These are phyloP conservation scores for Pleurotus tuoliensis DNA, from an alignment of 768 basidiomycete genomes.

Conservation along the genomic window DNA sequence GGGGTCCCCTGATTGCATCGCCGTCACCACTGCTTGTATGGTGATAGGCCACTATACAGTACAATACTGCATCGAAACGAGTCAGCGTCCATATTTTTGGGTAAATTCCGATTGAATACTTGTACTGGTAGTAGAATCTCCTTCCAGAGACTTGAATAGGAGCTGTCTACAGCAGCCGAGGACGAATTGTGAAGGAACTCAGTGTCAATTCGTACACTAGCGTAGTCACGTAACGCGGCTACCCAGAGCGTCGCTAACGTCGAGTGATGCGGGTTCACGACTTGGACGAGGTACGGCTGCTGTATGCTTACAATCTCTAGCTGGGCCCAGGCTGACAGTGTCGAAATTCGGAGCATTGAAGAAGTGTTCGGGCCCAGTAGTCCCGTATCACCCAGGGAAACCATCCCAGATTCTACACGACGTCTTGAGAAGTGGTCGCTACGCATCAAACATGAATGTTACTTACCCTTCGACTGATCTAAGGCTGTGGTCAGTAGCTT, in stretches of 20 bases:
- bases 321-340: slow-evolving; percentile 93
- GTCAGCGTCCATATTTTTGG: background rate
- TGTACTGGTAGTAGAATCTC: slow-evolving; percentile 89
- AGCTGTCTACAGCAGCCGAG: slow-evolving; percentile 71
- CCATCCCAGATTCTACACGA: slow-evolving; percentile 68
- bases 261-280: slow-evolving; percentile 76
- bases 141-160: slow-evolving; percentile 83
- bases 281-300: slow-evolving; percentile 73
- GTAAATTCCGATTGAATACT: no score
- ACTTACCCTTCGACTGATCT: slow-evolving; percentile 82
- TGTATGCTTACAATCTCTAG: slow-evolving; percentile 73
- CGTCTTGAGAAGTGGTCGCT: background rate
- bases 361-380: slow-evolving; percentile 93
- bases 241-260: slow-evolving; percentile 85
- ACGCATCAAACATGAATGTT: slow-evolving; percentile 1
- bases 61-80: slow-evolving; percentile 64
- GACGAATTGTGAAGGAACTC: slow-evolving; percentile 78
- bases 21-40: slow-evolving; percentile 78
- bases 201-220: slow-evolving; percentile 83
- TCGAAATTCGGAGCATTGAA: slow-evolving; percentile 90
- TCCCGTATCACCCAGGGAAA: slow-evolving; percentile 81
- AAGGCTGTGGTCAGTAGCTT: slow-evolving; percentile 84
- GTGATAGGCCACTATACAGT: slow-evolving; percentile 76
- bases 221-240: slow-evolving; percentile 86
- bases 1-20: slow-evolving; percentile 69